These are phyloP conservation scores for Hanseniaspora clermontiae DNA, from an alignment of 805 yeast genomes.

Conservation along the genomic window DNA sequence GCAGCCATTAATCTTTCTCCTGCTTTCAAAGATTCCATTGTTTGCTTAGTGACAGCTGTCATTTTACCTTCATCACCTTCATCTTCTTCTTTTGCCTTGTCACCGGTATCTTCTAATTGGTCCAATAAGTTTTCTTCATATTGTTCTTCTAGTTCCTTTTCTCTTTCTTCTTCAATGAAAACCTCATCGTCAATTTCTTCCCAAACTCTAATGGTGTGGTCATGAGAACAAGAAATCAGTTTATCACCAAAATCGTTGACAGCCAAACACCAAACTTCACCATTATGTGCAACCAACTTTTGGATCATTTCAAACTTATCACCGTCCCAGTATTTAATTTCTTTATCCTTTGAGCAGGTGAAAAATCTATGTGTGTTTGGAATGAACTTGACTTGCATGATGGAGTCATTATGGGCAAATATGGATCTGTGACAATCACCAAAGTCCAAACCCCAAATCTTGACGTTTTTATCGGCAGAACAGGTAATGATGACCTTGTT, in stretches of 20 bases:
- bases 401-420: slow-evolving; percentile 93
- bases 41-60: slow-evolving; percentile 62
- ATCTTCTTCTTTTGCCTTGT: slow-evolving; percentile 27
- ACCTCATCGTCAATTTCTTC: slow-evolving; percentile 85
- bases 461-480: slow-evolving; percentile 93
- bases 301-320: slow-evolving; percentile 91
- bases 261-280: slow-evolving; percentile 90
- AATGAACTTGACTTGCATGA: slow-evolving; percentile 74
- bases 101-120: slow-evolving; percentile 49
- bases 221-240: slow-evolving; percentile 78
- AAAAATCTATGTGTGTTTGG: slow-evolving; percentile 83
- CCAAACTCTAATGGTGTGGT: slow-evolving; percentile 90
- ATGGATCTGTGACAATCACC: slow-evolving; percentile 97
- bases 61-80: slow-evolving; percentile 31
- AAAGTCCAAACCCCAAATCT: slow-evolving; percentile 96
- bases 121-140: slow-evolving; percentile 71
- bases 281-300: slow-evolving; percentile 71
- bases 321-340: slow-evolving; percentile 96
- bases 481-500: slow-evolving; percentile 80
- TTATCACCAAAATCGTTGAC: slow-evolving; percentile 58
- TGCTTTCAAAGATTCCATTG: slow-evolving; percentile 82
- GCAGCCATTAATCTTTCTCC: slow-evolving; percentile 92
- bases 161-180: slow-evolving; percentile 93
- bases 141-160: slow-evolving; percentile 84
- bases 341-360: slow-evolving; percentile 78